phyloP scores from a whole-genome alignment of 2,329 filamentous ascomycete genomes.

The Triangularia verruculosa region DNA sequence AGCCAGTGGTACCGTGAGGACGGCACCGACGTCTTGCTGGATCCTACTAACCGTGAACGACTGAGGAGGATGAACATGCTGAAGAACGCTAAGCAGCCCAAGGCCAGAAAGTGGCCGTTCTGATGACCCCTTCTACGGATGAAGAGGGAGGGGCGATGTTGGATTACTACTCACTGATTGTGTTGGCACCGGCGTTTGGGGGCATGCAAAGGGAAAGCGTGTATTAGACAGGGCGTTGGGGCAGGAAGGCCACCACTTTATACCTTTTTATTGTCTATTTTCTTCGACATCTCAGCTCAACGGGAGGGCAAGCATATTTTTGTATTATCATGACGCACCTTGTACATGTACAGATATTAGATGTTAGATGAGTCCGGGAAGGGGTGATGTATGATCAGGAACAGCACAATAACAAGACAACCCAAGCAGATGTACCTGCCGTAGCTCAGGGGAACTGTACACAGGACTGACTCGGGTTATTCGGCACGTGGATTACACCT shows the following conservation, averaged over 20 bases:
- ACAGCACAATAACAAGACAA: not conserved
- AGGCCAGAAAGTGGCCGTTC: conserved; percentile 27
- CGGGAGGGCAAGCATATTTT: not conserved
- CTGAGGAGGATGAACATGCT: conserved; percentile 50
- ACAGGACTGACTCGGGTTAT: not conserved
- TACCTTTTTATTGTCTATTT: not conserved
- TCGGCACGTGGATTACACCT: not conserved
- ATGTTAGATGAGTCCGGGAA: not conserved
- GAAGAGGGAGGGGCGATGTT: not conserved
- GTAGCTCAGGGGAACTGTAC: not conserved
- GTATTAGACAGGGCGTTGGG: not conserved
- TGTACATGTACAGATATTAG: not conserved
- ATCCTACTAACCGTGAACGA: conserved; percentile 54
- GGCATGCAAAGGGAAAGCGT: conserved; percentile 1
- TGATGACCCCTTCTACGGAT: not conserved
- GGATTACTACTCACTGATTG: not conserved
- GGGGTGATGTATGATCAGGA: not conserved
- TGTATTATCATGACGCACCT: not conserved
- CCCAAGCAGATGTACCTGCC: not conserved
- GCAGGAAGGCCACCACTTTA: conserved; percentile 3
- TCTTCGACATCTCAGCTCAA: not conserved
- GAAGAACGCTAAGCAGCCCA: conserved; percentile 34
- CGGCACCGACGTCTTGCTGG: conserved; percentile 49
- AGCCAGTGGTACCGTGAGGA: conserved; percentile 47
- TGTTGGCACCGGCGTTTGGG: conserved; percentile 9